Evolutionary conservation across 805 yeast species (phyloP).

Genomic region (Lachancea dasiensis): DNA sequence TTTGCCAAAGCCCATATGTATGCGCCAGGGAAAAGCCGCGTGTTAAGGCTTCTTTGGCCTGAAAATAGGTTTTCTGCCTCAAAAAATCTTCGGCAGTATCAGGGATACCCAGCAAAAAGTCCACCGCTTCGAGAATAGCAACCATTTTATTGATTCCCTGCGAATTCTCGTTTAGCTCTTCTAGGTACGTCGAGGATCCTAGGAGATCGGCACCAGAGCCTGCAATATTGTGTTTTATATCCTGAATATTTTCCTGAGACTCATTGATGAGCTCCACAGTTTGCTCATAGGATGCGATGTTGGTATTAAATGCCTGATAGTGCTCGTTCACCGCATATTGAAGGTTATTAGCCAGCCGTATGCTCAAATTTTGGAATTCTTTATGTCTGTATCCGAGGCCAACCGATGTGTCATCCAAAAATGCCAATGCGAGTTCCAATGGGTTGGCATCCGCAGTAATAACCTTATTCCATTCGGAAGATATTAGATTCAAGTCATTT

Average conservation of each 20-base stretch:
- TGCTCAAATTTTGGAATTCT: conserved; percentile 60
- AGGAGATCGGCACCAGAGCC: conserved; percentile 49
- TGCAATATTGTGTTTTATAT: conserved; percentile 42
- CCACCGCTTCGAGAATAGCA: conserved; percentile 62
- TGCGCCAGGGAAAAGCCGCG: conserved; percentile 42
- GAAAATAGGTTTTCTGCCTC: conserved; percentile 62
- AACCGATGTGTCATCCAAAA: conserved; percentile 84
- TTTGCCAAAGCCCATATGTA: conserved; percentile 48
- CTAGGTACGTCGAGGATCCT: conserved; percentile 50
- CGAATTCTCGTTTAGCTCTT: conserved; percentile 60
- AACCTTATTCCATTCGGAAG: conserved; percentile 45
- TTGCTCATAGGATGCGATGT: conserved; percentile 76
- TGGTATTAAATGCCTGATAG: conserved; percentile 76
- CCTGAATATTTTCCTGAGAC: conserved; percentile 53
- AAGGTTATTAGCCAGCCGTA: conserved; percentile 50
- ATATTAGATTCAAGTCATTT: conserved; percentile 29
- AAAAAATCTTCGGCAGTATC: conserved; percentile 58
- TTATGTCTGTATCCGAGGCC: conserved; percentile 72
- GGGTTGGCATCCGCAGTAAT: conserved; percentile 62
- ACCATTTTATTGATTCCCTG: conserved; percentile 61
- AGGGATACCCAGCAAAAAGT: conserved; percentile 52
- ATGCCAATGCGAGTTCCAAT: conserved; percentile 73
- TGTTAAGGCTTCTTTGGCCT: conserved; percentile 53
- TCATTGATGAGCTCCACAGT: conserved; percentile 58
- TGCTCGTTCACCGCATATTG: conserved; percentile 72